Conservation (phyloP, 2,329 filamentous ascomycete genomes). For the Penicillium sp. region DNA sequence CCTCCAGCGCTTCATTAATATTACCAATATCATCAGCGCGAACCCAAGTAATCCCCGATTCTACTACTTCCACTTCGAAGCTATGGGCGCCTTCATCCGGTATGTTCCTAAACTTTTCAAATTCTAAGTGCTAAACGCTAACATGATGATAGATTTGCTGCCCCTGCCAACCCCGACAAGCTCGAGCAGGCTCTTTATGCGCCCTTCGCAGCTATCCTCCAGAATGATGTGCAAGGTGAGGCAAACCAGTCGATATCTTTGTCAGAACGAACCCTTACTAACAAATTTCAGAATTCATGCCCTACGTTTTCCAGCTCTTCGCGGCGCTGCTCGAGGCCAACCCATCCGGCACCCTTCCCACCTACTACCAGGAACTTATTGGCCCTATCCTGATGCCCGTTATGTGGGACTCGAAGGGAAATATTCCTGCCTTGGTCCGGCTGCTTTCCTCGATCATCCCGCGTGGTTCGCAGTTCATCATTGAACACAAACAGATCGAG, state of each 20-base stretch:
- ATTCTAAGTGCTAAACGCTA: slow-evolving; percentile 3
- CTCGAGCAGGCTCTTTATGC: slow-evolving; percentile 74
- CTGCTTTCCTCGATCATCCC: slow-evolving; percentile 76
- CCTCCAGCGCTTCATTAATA: slow-evolving; percentile 74
- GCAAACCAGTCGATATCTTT: not conserved
- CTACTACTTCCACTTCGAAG: slow-evolving; percentile 98
- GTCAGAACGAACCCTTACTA: slow-evolving; percentile 24
- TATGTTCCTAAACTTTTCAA: slow-evolving; percentile 24
- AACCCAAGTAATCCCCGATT: slow-evolving; percentile 97
- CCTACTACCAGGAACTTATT: slow-evolving; percentile 71
- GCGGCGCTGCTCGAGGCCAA: slow-evolving; percentile 83
- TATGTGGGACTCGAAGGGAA: slow-evolving; percentile 86
- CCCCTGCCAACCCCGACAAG: slow-evolving; percentile 57
- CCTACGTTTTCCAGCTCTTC: slow-evolving; percentile 92
- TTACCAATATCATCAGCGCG: slow-evolving; percentile 81
- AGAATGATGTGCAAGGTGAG: slow-evolving; percentile 69
- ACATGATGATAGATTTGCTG: slow-evolving; percentile 49
- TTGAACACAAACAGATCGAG: slow-evolving; percentile 71
- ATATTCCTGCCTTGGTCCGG: slow-evolving; percentile 81
- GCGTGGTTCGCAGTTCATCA: slow-evolving; percentile 62
- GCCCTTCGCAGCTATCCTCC: slow-evolving; percentile 71
- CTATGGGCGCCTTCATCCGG: slow-evolving; percentile 77
- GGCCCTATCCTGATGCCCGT: slow-evolving; percentile 67
- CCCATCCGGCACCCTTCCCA: slow-evolving; percentile 65
- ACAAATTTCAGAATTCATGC: slow-evolving; percentile 65